phyloP scores from a whole-genome alignment of 1,139 yeast genomes.

The Diutina mesorugosa region DNA sequence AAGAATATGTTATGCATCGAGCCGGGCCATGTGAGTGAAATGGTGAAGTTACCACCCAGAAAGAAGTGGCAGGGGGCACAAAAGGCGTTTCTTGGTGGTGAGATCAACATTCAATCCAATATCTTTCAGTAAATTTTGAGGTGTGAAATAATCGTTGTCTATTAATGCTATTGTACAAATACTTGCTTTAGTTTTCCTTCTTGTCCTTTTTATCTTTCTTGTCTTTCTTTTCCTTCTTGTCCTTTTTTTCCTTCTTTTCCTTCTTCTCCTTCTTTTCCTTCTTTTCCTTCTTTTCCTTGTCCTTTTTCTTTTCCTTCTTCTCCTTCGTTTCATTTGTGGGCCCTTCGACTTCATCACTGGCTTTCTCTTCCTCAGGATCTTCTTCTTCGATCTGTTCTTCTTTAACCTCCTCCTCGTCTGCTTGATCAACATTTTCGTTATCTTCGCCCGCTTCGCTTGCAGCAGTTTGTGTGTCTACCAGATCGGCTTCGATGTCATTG shows the following conservation, averaged over 20 bases:
- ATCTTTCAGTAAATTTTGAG: constrained; percentile 10
- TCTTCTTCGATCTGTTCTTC: background rate
- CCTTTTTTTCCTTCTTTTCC: background rate
- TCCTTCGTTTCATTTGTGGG: background rate
- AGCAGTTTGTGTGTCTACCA: background rate
- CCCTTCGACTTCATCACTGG: background rate
- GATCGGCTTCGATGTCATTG: background rate
- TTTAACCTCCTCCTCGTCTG: background rate
- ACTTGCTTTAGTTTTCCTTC: background rate
- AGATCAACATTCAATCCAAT: constrained; percentile 30
- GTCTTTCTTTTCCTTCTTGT: background rate
- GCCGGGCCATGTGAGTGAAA: constrained; percentile 76
- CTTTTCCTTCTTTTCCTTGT: background rate
- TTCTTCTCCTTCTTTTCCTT: background rate
- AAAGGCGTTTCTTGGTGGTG: constrained; percentile 33
- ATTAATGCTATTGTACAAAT: background rate
- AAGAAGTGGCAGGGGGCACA: constrained; percentile 63
- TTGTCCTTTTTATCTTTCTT: background rate
- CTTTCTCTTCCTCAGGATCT: background rate
- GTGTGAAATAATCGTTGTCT: background rate
- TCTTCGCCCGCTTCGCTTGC: background rate
- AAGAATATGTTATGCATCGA: constrained; percentile 86
- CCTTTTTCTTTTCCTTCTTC: background rate
- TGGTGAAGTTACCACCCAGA: constrained; percentile 51
- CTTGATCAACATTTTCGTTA: background rate